These are phyloP conservation scores for Oidiodendron maius DNA, from an alignment of 495 filamentous ascomycete genomes.

Conservation along the genomic window DNA sequence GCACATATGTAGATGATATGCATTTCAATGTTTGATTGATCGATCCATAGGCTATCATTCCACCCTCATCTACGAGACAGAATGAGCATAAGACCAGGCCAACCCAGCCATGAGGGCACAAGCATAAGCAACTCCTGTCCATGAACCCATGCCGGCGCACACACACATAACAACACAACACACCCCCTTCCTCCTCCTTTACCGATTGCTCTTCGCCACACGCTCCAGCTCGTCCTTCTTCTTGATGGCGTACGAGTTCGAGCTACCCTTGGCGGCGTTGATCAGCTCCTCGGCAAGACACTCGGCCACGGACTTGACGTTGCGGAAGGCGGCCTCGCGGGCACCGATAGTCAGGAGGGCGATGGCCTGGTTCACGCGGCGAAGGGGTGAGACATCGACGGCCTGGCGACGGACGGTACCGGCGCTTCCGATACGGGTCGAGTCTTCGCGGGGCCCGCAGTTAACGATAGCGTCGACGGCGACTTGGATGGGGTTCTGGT, in stretches of 20 bases:
- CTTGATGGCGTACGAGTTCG: conserved; percentile 99
- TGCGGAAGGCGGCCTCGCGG: conserved; percentile 94
- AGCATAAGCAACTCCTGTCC: background rate
- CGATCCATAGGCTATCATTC: background rate
- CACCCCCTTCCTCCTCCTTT: conserved; percentile 35
- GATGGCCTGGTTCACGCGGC: conserved; percentile 99
- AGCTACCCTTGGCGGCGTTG: conserved; percentile 99
- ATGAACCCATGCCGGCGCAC: background rate
- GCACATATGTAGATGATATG: too few species aligned
- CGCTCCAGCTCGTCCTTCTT: conserved; percentile 99
- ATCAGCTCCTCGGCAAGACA: conserved; percentile 99
- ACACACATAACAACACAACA: background rate
- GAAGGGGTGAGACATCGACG: conserved; percentile 98
- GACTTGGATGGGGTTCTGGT: conserved; percentile 99
- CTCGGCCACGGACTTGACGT: conserved; percentile 98
- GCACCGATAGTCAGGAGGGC: conserved; percentile 96
- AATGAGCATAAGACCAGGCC: background rate
- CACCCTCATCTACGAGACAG: background rate
- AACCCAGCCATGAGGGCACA: background rate
- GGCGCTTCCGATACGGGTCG: conserved; percentile 97
- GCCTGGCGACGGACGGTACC: conserved; percentile 99
- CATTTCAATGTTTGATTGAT: background rate
- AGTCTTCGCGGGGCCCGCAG: conserved; percentile 99
- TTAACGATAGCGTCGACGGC: conserved; percentile 99
- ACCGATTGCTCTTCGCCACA: conserved; percentile 99